Conservation (phyloP, 2,329 filamentous ascomycete species). For the Cladosporium sp. region DNA sequence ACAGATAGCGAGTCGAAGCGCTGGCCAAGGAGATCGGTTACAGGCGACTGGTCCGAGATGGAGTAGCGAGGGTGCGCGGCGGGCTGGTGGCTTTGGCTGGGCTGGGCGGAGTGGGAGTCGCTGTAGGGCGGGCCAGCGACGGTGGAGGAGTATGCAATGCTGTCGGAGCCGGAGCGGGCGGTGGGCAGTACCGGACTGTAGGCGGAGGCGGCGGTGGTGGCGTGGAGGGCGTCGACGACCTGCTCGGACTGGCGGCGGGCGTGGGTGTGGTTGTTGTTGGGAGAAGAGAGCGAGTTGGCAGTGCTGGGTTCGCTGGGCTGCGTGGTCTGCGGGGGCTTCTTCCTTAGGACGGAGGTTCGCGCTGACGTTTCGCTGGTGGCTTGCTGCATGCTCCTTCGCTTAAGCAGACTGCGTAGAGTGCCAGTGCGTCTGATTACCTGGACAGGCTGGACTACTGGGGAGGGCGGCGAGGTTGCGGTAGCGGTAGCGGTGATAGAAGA, state of each 20-base stretch:
- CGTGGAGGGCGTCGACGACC: background rate
- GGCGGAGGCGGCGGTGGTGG: background rate
- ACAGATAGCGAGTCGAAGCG: slow-evolving; percentile 43
- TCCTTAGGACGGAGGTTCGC: background rate
- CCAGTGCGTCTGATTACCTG: slow-evolving; percentile 1
- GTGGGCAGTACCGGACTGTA: slow-evolving; percentile 1
- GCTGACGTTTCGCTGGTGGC: background rate
- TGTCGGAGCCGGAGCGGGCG: slow-evolving; percentile 13
- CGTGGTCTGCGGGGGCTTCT: background rate
- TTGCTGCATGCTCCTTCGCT: slow-evolving; percentile 7
- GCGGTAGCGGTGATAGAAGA: background rate
- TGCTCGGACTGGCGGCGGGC: slow-evolving; percentile 12
- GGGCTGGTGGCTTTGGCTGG: slow-evolving; percentile 3
- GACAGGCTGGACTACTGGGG: background rate
- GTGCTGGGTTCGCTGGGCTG: background rate
- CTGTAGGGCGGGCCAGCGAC: slow-evolving; percentile 3
- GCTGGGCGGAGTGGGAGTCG: background rate
- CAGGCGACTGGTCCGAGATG: slow-evolving; percentile 34
- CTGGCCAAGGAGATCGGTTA: slow-evolving; percentile 39
- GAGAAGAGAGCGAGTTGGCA: background rate
- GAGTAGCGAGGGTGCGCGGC: slow-evolving; percentile 27
- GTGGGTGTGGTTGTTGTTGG: background rate
- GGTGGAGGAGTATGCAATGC: background rate
- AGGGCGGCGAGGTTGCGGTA: background rate
- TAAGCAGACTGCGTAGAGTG: slow-evolving; percentile 5